Percentiles rank a stretch among this genome's conserved stretches.
Conservation (phyloP, 208 protist genomes). For the Wallacemonas collosoma region DNA sequence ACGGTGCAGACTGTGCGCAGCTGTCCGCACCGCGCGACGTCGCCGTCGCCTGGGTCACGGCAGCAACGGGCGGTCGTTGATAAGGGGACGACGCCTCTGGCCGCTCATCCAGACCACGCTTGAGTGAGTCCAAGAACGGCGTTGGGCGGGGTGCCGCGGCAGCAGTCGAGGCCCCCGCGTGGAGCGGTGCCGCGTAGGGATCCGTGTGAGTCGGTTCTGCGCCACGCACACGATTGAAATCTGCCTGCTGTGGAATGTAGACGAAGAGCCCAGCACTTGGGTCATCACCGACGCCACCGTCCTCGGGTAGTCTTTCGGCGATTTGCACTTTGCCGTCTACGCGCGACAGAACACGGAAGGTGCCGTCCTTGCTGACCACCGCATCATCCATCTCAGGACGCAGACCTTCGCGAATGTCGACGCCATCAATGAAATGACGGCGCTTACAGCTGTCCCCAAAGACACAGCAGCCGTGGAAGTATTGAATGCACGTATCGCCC, state of each 20-base stretch:
- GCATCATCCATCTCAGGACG: slow-evolving; percentile 9
- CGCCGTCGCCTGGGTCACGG: background rate
- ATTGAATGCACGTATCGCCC: slow-evolving; percentile 73
- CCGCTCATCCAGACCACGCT: slow-evolving; percentile 16
- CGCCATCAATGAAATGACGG: slow-evolving; percentile 70
- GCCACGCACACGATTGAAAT: slow-evolving; percentile 45
- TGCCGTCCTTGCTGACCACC: slow-evolving; percentile 17
- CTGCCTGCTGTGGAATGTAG: slow-evolving; percentile 23
- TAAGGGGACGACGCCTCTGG: background rate
- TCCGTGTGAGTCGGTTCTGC: slow-evolving; percentile 31
- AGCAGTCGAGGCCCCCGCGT: background rate
- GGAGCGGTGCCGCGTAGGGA: slow-evolving; percentile 6
- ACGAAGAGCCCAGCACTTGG: background rate
- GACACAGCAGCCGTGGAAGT: slow-evolving; percentile 68
- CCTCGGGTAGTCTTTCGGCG: slow-evolving; percentile 4
- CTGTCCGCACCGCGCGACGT: background rate
- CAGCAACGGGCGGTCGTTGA: background rate
- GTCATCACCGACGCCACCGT: slow-evolving; percentile 2
- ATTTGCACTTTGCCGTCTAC: slow-evolving; percentile 19
- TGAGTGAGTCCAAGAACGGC: slow-evolving; percentile 29
- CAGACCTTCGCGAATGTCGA: slow-evolving; percentile 49
- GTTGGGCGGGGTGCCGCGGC: slow-evolving; percentile 22
- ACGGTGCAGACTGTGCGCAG: background rate
- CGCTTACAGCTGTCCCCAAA: slow-evolving; percentile 56
- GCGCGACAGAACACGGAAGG: slow-evolving; percentile 8